A percentile compares a stretch with the other conserved stretches of the same genome.
phyloP scores from a whole-genome alignment of 2,329 filamentous ascomycete genomes.

The Arachnomyces sp. region DNA sequence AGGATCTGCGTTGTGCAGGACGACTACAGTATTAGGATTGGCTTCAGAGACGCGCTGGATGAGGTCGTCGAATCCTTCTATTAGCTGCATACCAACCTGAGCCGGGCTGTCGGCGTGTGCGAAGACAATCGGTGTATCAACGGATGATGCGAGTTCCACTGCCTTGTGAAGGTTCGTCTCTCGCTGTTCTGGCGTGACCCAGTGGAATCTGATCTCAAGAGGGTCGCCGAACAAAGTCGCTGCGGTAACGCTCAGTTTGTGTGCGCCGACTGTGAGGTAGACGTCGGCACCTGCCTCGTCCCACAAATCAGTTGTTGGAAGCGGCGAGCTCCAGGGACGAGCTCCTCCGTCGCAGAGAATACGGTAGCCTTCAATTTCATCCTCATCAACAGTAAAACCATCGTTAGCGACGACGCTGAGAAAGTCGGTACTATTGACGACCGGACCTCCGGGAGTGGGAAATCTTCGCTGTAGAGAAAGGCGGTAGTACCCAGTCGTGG shows the following conservation, averaged over 20 bases:
- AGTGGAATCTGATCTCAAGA: constrained; percentile 57
- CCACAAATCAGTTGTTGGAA: constrained; percentile 57
- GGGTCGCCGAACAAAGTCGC: constrained; percentile 47
- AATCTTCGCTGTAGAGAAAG: no score
- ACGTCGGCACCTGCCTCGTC: constrained; percentile 55
- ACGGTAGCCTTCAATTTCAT: constrained; percentile 55
- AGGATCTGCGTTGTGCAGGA: constrained; percentile 71
- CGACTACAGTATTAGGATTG: constrained; percentile 63
- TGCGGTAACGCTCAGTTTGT: constrained; percentile 45
- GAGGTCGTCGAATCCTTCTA: constrained; percentile 48
- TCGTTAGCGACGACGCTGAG: constrained; percentile 60
- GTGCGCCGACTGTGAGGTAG: constrained; percentile 53
- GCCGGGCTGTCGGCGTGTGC: constrained; percentile 72
- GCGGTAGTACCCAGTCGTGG: constrained; percentile 54
- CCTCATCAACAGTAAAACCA: no score
- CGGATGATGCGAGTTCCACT: constrained; percentile 58
- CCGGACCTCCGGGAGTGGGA: no score
- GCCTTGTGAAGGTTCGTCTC: constrained; percentile 58
- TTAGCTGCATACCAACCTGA: constrained; percentile 57
- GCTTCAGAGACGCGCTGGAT: constrained; percentile 58
- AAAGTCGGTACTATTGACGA: no score
- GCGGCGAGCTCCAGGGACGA: constrained; percentile 55
- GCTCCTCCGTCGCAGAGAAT: constrained; percentile 60
- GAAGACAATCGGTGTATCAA: constrained; percentile 71
- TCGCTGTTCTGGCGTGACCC: constrained; percentile 50